phyloP scores from a whole-genome alignment of 2,329 filamentous ascomycete species.

The Ophiostoma quercus region DNA sequence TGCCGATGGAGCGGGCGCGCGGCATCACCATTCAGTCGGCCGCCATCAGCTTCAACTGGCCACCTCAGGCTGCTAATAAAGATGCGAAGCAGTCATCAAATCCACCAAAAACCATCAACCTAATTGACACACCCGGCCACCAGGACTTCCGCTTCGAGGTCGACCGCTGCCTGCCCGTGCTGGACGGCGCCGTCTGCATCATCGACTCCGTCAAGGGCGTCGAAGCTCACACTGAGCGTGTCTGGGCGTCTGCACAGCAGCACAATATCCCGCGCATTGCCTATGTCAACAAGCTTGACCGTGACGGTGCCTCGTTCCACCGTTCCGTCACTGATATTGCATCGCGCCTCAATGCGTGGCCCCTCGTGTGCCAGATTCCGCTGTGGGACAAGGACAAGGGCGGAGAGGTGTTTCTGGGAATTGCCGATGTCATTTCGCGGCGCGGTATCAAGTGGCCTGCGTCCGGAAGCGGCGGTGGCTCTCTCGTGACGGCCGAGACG shows the following conservation, averaged over 20 bases:
- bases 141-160: slow-evolving; percentile 98
- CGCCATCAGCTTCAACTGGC: slow-evolving; percentile 93
- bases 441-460: slow-evolving; percentile 66
- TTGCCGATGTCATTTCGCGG: slow-evolving; percentile 76
- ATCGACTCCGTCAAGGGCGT: slow-evolving; percentile 50
- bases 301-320: slow-evolving; percentile 75
- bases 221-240: slow-evolving; percentile 93
- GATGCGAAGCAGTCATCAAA: slow-evolving; percentile 47
- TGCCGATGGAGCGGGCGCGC: slow-evolving; percentile 83
- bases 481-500: slow-evolving; percentile 31
- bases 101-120: slow-evolving; percentile 53
- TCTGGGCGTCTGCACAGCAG: slow-evolving; percentile 84
- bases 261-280: slow-evolving; percentile 79
- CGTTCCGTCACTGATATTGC: slow-evolving; percentile 83
- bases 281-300: slow-evolving; percentile 80
- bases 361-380: slow-evolving; percentile 87
- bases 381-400: slow-evolving; percentile 86
- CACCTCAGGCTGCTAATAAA: slow-evolving; percentile 40
- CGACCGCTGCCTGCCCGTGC: slow-evolving; percentile 64
- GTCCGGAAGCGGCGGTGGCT: slow-evolving; percentile 30
- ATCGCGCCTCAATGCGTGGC: slow-evolving; percentile 72
- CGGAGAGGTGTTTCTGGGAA: slow-evolving; percentile 67
- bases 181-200: slow-evolving; percentile 36
- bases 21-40: slow-evolving; percentile 98
- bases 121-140: slow-evolving; percentile 95